phyloP scores from a whole-genome alignment of 2,329 filamentous ascomycete genomes.

The Fusarium guadeloupense region DNA sequence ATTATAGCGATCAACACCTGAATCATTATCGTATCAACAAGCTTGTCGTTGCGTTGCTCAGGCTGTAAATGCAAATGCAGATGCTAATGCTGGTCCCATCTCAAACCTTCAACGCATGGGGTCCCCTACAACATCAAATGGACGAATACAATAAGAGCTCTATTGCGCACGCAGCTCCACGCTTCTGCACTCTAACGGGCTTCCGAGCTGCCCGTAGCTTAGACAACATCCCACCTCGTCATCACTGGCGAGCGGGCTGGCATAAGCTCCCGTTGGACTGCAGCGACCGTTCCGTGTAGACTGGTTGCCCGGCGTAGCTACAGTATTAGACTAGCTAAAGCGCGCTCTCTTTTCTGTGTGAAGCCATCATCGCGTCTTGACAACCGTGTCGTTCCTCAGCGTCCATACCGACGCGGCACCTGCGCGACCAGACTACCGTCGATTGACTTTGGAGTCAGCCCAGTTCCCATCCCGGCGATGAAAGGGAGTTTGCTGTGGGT shows the following conservation, averaged over 20 bases:
- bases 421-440: conserved; percentile 26
- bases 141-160: conserved; percentile 3
- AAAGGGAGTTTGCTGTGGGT: conserved; percentile 17
- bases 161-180: conserved; percentile 24
- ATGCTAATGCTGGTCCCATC: conserved; percentile 24
- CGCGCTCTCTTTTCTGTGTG: conserved; percentile 2
- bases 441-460: conserved; percentile 17
- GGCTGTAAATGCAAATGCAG: conserved; percentile 6
- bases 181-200: conserved; percentile 39
- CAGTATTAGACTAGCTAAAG: too few relatives aligned
- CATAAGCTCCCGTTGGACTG: conserved; percentile 14
- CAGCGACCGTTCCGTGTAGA: conserved; percentile 18
- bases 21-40: conserved; percentile 11
- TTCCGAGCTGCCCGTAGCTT: conserved; percentile 30
- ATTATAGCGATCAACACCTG: conserved; percentile 13
- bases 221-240: conserved; percentile 38
- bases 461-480: conserved; percentile 20
- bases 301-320: conserved; percentile 21
- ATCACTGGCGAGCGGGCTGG: conserved; percentile 18
- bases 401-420: conserved; percentile 27
- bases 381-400: conserved; percentile 33
- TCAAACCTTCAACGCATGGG: conserved; percentile 33
- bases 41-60: conserved; percentile 19
- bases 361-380: conserved; percentile 34
- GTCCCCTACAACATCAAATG: conserved; percentile 16